Base-by-base conservation (phyloP, 257 asterid species). In the Penstemon barbatus region DNA sequence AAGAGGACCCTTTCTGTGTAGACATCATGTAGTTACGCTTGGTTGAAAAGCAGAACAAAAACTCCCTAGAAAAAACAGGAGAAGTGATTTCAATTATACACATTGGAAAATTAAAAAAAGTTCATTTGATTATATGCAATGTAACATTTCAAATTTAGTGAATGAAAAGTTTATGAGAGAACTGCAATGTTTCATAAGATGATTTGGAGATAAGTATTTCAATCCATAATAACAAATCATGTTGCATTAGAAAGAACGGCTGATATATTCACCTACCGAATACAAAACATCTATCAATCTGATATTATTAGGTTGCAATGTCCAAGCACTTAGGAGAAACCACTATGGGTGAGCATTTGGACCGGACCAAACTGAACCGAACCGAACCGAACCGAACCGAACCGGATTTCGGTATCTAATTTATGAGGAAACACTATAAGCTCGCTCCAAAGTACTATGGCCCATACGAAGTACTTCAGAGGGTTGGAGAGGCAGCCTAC, bases 41-140 rank as follows among this genome's bases (percentile, higher is more conserved):
- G 88, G 97, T 76, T 93, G 98, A 80, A 93, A 76, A 51, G 96
- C 97, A 63, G 98, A 90, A 46, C 96, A 48, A 90, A 77, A 59
- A 90, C 66, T 53, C 91, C 97, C 97, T 89, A 5, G 43, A 41
- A 46, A 59, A 41, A 63, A n/a, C 13, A 25, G 45, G 42, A 58
- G 33, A 59, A 59, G 62, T 38, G 9, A 25, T 25, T 25, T 25
- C 39, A 65, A 5, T 61, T n/a, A 48, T 5, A 40, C 50, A 63
- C 19, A 3, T 18, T 7, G 48, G 45, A 5, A 19, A n/a, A 53
- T 9, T 25, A 25, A 25, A 25, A 25, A 25, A 25, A 57, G 90
- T 66, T 49, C 38, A 42, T 8, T 6, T 41, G 1, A 54, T 10
- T 15, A 33, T 54, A 11, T 11, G 36, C 42, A 63, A 51, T 19